Evolutionary conservation across 2,329 filamentous ascomycete species (phyloP).

Genomic region (Colletotrichum gloeosporioides): DNA sequence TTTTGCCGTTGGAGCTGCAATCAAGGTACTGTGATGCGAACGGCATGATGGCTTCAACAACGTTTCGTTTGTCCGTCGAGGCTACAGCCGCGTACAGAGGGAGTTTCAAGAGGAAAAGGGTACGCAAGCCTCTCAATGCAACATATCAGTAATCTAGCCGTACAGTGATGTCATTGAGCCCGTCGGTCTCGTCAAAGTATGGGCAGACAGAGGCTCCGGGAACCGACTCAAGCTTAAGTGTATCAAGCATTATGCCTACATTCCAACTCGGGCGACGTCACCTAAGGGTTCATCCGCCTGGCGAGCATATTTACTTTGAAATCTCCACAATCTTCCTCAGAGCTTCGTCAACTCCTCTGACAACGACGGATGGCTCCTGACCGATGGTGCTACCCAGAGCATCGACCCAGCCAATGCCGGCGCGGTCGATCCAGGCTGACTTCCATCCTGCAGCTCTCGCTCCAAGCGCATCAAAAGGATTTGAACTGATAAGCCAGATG

Average conservation of each 20-base stretch:
- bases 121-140: background rate
- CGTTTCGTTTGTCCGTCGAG: background rate
- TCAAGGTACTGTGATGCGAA: background rate
- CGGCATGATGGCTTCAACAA: background rate
- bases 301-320: background rate
- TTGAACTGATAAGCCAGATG: constrained; percentile 74
- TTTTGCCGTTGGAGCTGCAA: background rate
- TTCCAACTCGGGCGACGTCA: background rate
- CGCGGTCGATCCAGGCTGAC: constrained; percentile 71
- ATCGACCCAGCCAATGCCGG: constrained; percentile 69
- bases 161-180: background rate
- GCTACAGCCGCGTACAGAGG: background rate
- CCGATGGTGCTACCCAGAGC: constrained; percentile 52
- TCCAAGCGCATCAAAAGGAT: constrained; percentile 76
- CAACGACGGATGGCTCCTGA: constrained; percentile 58
- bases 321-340: constrained; percentile 39
- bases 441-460: constrained; percentile 66
- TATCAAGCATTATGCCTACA: background rate
- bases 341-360: constrained; percentile 62
- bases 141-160: background rate
- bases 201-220: background rate
- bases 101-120: background rate
- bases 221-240: background rate
- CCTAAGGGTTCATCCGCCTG: background rate
- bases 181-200: background rate